These are phyloP conservation scores for Suhomyces kilbournensis DNA, from an alignment of 805 yeast species.

Conservation along the genomic window DNA sequence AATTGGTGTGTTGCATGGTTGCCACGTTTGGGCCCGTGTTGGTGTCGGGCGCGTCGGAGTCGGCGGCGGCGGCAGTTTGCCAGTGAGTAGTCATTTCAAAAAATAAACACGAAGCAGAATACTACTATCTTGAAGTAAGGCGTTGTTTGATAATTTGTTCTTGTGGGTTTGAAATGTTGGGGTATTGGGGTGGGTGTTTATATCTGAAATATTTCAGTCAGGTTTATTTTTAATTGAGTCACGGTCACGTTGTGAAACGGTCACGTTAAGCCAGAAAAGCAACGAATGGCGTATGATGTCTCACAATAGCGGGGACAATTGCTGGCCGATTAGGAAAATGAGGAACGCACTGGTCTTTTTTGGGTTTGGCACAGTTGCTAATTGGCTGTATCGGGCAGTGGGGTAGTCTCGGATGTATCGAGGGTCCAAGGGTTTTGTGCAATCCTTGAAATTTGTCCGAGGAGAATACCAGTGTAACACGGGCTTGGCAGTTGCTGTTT, in stretches of 20 bases:
- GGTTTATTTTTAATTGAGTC: conserved; percentile 2
- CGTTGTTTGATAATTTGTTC: too few species aligned
- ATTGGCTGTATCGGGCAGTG: not conserved
- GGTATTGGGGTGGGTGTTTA: not conserved
- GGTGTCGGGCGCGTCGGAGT: not conserved
- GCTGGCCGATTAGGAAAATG: not conserved
- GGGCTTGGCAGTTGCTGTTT: not conserved
- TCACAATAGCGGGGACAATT: not conserved
- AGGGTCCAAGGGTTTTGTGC: not conserved
- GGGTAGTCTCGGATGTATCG: not conserved
- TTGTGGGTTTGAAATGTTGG: too few species aligned
- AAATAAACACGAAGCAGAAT: too few species aligned
- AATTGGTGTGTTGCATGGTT: not conserved
- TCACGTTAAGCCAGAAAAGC: conserved; percentile 1
- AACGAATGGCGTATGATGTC: not conserved
- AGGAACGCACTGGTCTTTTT: not conserved
- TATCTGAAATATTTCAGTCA: conserved; percentile 3
- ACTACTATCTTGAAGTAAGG: too few species aligned
- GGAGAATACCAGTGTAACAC: not conserved
- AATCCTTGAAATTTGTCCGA: not conserved
- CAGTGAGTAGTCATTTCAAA: not conserved
- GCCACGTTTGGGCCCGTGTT: not conserved
- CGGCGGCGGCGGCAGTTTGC: not conserved
- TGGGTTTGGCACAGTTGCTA: not conserved
- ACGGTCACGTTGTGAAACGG: conserved; percentile 4